Evolutionary conservation across 441 rosid genomes (phyloP).

Genomic region (Pelargonium myrrhifolium): DNA sequence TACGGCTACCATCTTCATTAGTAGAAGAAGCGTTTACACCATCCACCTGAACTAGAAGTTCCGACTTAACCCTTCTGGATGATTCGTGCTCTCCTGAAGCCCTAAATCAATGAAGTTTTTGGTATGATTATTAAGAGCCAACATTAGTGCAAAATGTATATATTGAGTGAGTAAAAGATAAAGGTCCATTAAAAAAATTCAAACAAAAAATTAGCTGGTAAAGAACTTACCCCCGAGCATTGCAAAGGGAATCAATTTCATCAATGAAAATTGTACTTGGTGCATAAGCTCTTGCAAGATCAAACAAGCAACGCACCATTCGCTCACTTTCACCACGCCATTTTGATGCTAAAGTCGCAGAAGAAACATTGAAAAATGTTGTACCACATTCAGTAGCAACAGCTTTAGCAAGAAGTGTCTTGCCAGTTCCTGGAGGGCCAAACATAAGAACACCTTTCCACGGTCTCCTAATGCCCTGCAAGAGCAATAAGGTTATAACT

Average conservation of each 20-base stretch:
- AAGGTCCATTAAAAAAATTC: neutral
- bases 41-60: slow-evolving; percentile 99
- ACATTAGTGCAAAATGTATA: neutral
- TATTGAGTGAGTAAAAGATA: neutral
- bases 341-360: slow-evolving; percentile 79
- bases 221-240: slow-evolving; percentile 58
- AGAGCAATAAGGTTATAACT: slow-evolving; percentile 2
- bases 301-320: slow-evolving; percentile 85
- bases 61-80: slow-evolving; percentile 97
- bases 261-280: slow-evolving; percentile 86
- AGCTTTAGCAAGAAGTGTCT: slow-evolving; percentile 75
- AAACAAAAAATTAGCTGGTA: neutral
- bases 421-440: slow-evolving; percentile 91
- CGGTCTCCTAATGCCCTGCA: slow-evolving; percentile 81
- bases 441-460: slow-evolving; percentile 94
- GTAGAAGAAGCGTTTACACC: slow-evolving; percentile 84
- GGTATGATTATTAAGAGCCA: neutral
- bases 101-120: slow-evolving; percentile 29
- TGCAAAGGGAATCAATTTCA: slow-evolving; percentile 82
- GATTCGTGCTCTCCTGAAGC: slow-evolving; percentile 99
- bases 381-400: slow-evolving; percentile 82
- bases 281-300: slow-evolving; percentile 82
- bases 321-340: slow-evolving; percentile 95
- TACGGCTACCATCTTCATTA: slow-evolving; percentile 88
- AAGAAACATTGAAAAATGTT: slow-evolving; percentile 71